Percentiles rank a stretch among this genome's conserved stretches.
Conservation (phyloP, 2,329 filamentous ascomycete species). For the Volutella citrinella region DNA sequence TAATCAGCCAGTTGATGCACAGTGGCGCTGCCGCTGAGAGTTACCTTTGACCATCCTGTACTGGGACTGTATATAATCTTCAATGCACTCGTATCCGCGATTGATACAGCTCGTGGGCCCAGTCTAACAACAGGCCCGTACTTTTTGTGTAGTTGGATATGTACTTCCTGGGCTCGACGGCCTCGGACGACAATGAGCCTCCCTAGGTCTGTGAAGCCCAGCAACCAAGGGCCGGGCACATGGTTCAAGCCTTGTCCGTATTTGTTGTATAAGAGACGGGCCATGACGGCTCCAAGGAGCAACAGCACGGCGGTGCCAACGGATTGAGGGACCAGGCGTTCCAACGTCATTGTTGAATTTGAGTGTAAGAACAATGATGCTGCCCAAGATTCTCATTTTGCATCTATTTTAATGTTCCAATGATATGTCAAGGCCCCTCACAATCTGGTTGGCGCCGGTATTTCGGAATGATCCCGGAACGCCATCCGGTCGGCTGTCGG, state of each 20-base stretch:
- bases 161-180: slow-evolving; percentile 10
- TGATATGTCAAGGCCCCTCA: no score
- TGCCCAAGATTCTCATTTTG: no score
- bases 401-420: no score
- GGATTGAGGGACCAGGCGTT: slow-evolving; percentile 5
- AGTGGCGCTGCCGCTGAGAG: neutral
- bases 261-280: slow-evolving; percentile 7
- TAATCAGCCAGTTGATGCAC: neutral
- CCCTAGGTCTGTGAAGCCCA: slow-evolving; percentile 12
- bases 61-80: slow-evolving; percentile 10
- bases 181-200: slow-evolving; percentile 8
- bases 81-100: slow-evolving; percentile 5
- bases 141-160: slow-evolving; percentile 10
- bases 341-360: slow-evolving; percentile 4
- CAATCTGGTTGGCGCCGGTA: no score
- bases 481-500: no score
- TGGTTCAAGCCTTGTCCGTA: slow-evolving; percentile 9
- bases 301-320: slow-evolving; percentile 1
- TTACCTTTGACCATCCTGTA: slow-evolving; percentile 7
- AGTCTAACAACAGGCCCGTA: slow-evolving; percentile 11
- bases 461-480: no score
- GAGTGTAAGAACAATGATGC: neutral
- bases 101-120: slow-evolving; percentile 6
- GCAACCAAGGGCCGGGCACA: slow-evolving; percentile 8
- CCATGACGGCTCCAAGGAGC: neutral